Evolutionary conservation across 2,329 filamentous ascomycete species (phyloP).

Genomic region (Fusarium sp.): DNA sequence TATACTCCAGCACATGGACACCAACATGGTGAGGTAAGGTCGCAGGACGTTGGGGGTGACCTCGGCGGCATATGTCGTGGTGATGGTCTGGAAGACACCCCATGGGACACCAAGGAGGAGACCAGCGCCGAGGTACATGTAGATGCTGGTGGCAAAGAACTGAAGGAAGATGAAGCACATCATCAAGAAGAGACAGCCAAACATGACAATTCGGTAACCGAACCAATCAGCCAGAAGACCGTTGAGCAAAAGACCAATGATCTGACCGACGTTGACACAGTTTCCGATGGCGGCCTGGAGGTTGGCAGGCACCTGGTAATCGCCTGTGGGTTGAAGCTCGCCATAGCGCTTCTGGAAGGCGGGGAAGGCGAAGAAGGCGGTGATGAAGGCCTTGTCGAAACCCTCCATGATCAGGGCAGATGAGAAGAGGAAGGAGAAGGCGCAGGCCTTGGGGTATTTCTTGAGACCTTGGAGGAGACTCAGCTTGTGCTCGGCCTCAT

Average conservation of each 20-base stretch:
- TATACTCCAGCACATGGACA: constrained; percentile 63
- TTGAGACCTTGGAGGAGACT: constrained; percentile 50
- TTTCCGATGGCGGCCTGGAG: constrained; percentile 64
- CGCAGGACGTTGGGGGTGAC: constrained; percentile 57
- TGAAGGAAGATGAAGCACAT: constrained; percentile 60
- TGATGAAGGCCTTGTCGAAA: constrained; percentile 54
- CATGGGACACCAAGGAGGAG: constrained; percentile 61
- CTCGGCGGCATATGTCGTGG: constrained; percentile 62
- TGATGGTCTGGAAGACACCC: constrained; percentile 60
- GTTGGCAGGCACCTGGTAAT: constrained; percentile 58
- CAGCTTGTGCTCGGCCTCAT: constrained; percentile 46
- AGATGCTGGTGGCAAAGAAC: constrained; percentile 58
- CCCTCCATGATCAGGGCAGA: constrained; percentile 55
- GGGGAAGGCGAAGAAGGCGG: constrained; percentile 54
- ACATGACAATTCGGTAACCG: constrained; percentile 59
- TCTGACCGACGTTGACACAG: constrained; percentile 59
- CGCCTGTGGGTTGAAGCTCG: constrained; percentile 45
- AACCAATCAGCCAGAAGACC: constrained; percentile 59
- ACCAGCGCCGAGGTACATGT: constrained; percentile 56
- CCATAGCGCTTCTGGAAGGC: constrained; percentile 55
- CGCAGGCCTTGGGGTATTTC: constrained; percentile 52
- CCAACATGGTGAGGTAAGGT: constrained; percentile 60
- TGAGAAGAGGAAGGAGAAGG: constrained; percentile 53
- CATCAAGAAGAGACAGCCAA: constrained; percentile 54
- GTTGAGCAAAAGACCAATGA: constrained; percentile 62